Conservation (phyloP, 164 flowering plant species). For the Nelumbo lutea region DNA sequence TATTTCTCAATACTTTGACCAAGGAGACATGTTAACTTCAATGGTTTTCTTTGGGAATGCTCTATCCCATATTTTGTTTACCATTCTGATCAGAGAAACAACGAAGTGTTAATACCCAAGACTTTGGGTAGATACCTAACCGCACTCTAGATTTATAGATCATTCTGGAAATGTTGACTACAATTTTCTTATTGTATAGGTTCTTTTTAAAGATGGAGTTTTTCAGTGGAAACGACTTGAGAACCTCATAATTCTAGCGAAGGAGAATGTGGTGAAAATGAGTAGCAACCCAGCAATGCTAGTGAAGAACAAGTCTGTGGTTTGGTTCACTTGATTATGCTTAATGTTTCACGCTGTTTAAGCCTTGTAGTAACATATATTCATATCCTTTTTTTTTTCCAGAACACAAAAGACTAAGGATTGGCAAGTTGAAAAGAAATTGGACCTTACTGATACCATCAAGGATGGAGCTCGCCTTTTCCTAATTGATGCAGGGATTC, state of each 20-base stretch:
- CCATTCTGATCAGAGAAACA: too few relatives aligned
- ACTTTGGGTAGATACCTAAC: too few relatives aligned
- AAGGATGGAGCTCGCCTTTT: constrained; percentile 95
- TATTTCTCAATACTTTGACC: too few relatives aligned
- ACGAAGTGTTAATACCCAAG: too few relatives aligned
- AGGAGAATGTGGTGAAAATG: constrained; percentile 92
- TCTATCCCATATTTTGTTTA: too few relatives aligned
- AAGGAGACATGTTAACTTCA: too few relatives aligned
- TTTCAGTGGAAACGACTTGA: constrained; percentile 99
- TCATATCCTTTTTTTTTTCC: not conserved
- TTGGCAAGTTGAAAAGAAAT: constrained; percentile 44
- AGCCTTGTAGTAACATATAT: not conserved
- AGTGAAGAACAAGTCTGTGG: constrained; percentile 45
- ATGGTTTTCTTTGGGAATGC: too few relatives aligned
- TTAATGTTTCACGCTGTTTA: constrained; percentile 3
- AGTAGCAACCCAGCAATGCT: constrained; percentile 86
- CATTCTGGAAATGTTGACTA: not conserved
- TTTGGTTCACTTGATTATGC: constrained; percentile 1
- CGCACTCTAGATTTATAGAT: too few relatives aligned
- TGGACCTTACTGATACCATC: constrained; percentile 92
- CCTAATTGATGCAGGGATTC: constrained; percentile 79
- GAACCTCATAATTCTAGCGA: constrained; percentile 85
- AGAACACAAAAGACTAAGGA: constrained; percentile 44
- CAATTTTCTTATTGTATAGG: constrained; percentile 38
- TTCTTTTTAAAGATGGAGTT: constrained; percentile 87